Conservation (phyloP, 306 rosid species). For the Prunus mume region DNA sequence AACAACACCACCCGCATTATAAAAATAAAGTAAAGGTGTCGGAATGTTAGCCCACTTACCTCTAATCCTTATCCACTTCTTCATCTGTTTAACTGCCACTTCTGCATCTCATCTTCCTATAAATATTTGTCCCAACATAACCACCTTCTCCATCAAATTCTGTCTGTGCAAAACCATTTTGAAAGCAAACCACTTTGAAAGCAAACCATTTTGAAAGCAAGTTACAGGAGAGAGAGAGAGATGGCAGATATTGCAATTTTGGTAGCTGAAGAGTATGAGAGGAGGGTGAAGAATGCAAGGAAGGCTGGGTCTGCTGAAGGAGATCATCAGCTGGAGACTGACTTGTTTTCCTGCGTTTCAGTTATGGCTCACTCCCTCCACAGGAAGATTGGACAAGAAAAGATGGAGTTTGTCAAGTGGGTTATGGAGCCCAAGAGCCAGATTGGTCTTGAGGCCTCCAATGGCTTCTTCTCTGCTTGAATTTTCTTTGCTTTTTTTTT, state of each 20-base stretch:
- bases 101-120: not conserved
- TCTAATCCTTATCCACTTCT: not conserved
- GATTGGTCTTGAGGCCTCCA: slow-evolving; percentile 60
- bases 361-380: slow-evolving; percentile 29
- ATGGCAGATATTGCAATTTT: slow-evolving; percentile 85
- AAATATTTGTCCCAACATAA: not conserved
- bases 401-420: slow-evolving; percentile 23
- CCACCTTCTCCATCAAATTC: not conserved
- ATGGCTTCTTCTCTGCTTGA: slow-evolving; percentile 83
- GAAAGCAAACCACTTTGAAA: not conserved
- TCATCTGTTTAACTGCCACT: not conserved
- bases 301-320: not conserved
- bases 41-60: not conserved
- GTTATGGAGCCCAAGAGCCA: slow-evolving; percentile 57
- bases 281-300: slow-evolving; percentile 43
- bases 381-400: slow-evolving; percentile 23
- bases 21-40: not conserved
- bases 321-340: not conserved
- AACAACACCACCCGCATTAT: not conserved
- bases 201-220: not conserved
- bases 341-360: slow-evolving; percentile 39
- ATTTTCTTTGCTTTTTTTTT: not conserved
- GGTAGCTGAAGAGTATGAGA: slow-evolving; percentile 85
- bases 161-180: too few relatives aligned
- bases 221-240: not conserved